Conservation (phyloP, 2,329 filamentous ascomycete genomes). For the Microsporum canis region DNA sequence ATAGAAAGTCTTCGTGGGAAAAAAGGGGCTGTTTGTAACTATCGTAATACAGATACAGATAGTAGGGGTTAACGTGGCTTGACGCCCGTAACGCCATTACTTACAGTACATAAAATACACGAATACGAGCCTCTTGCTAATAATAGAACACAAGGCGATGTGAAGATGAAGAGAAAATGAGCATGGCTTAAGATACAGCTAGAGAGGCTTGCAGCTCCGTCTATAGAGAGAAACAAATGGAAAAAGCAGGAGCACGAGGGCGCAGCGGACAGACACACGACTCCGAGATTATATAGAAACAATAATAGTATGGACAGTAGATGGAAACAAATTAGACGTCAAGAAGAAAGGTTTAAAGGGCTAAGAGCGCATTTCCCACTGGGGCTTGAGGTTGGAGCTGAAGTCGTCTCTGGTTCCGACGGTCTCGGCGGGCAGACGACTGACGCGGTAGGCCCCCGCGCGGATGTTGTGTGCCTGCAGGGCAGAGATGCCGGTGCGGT, state of each 20-base stretch:
- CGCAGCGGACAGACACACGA: neutral
- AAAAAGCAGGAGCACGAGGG: neutral
- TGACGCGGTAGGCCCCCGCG: conserved; percentile 73
- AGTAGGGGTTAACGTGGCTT: neutral
- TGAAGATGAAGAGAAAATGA: neutral
- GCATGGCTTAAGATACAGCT: neutral
- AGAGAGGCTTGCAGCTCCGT: neutral
- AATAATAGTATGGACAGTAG: neutral
- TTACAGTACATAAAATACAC: neutral
- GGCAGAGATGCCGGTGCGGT: conserved; percentile 65
- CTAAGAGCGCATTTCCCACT: conserved; percentile 40
- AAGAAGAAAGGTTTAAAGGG: neutral
- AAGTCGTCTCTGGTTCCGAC: conserved; percentile 67
- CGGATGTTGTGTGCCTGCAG: conserved; percentile 61
- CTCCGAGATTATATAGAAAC: neutral
- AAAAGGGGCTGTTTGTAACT: neutral
- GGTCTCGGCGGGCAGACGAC: conserved; percentile 66
- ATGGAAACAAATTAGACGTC: conserved; percentile 6
- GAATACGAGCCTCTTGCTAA: neutral
- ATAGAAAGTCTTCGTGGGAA: neutral
- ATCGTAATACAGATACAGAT: neutral
- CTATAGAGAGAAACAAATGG: neutral
- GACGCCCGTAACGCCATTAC: neutral
- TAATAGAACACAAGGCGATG: conserved; percentile 8
- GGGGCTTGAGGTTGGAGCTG: conserved; percentile 45